phyloP scores from a whole-genome alignment of 192 early-diverging fungal genomes.

The Coemansia nantahalensis region DNA sequence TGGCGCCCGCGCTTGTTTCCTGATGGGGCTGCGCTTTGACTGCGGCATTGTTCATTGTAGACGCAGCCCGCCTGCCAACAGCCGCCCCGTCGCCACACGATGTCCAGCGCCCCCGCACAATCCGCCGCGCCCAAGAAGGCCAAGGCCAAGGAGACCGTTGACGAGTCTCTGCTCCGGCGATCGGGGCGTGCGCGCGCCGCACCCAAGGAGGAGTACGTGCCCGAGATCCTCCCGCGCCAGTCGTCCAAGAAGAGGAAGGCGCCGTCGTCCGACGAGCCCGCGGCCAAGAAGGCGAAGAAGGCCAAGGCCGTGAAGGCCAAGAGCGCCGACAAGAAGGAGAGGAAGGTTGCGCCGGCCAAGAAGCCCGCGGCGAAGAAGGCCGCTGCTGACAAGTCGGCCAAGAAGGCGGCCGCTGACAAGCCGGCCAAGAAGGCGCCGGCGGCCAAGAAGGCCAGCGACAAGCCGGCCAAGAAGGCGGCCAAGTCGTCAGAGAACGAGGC shows the following conservation, averaged over 20 bases:
- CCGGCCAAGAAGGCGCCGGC: slow-evolving; percentile 14
- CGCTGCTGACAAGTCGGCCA: slow-evolving; percentile 16
- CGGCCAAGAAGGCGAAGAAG: slow-evolving; percentile 21
- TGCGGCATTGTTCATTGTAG: too few relatives aligned
- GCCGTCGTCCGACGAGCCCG: slow-evolving; percentile 16
- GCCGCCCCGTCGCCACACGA: not conserved
- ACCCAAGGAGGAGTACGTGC: slow-evolving; percentile 43
- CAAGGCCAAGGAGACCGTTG: slow-evolving; percentile 27
- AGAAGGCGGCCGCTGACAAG: slow-evolving; percentile 25
- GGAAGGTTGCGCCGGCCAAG: too few relatives aligned
- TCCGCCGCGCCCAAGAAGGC: slow-evolving; percentile 28
- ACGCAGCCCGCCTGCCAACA: not conserved
- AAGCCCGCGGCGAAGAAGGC: slow-evolving; percentile 14
- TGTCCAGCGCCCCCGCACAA: not conserved
- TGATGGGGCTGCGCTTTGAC: too few relatives aligned
- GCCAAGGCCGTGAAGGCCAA: slow-evolving; percentile 18
- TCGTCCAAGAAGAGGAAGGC: slow-evolving; percentile 40
- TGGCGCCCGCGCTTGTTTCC: too few relatives aligned
- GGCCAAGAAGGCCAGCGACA: slow-evolving; percentile 20
- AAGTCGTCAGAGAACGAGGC: slow-evolving; percentile 5
- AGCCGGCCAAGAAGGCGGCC: slow-evolving; percentile 2
- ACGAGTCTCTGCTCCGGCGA: slow-evolving; percentile 37
- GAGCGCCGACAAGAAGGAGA: slow-evolving; percentile 10
- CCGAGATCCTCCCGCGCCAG: slow-evolving; percentile 27
- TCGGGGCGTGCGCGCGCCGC: slow-evolving; percentile 34